These are phyloP conservation scores for Elaeis guineensis DNA, from an alignment of 176 grass and related monocot species.

Conservation along the genomic window DNA sequence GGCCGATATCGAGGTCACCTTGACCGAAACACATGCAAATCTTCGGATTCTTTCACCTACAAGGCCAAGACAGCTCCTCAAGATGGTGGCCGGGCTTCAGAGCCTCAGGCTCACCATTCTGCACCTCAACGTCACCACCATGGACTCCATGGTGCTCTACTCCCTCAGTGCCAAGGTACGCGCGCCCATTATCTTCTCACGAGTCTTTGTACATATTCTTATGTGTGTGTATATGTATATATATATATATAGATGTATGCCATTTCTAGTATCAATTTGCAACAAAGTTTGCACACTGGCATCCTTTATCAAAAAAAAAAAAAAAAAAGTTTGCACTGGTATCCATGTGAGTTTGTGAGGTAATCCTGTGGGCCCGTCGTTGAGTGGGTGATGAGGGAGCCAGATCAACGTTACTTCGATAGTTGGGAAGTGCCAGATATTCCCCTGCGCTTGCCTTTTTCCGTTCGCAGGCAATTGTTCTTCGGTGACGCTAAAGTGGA, in stretches of 20 bases:
- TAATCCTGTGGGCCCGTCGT: neutral
- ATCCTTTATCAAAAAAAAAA: too few species aligned
- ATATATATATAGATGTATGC: too few species aligned
- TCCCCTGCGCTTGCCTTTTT: constrained; percentile 29
- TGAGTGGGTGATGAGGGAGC: constrained; percentile 17
- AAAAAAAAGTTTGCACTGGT: too few species aligned
- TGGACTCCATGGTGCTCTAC: constrained; percentile 54
- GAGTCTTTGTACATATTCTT: too few species aligned
- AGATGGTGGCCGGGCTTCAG: constrained; percentile 58
- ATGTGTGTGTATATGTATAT: too few species aligned
- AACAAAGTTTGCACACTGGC: too few species aligned
- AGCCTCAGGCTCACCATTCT: constrained; percentile 47
- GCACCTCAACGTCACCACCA: constrained; percentile 70
- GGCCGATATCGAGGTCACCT: constrained; percentile 76
- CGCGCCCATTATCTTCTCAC: too few species aligned
- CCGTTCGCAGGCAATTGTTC: neutral
- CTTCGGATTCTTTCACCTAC: constrained; percentile 40
- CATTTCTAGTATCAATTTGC: too few species aligned
- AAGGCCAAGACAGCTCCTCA: constrained; percentile 54
- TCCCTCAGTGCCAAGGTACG: constrained; percentile 81
- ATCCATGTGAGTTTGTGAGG: too few species aligned
- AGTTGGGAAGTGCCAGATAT: constrained; percentile 45
- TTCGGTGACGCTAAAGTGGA: neutral
- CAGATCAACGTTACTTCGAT: constrained; percentile 18
- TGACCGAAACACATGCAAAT: constrained; percentile 73